Base-by-base conservation (phyloP, 306 rosid species). In the Quercus aquifolioides region DNA sequence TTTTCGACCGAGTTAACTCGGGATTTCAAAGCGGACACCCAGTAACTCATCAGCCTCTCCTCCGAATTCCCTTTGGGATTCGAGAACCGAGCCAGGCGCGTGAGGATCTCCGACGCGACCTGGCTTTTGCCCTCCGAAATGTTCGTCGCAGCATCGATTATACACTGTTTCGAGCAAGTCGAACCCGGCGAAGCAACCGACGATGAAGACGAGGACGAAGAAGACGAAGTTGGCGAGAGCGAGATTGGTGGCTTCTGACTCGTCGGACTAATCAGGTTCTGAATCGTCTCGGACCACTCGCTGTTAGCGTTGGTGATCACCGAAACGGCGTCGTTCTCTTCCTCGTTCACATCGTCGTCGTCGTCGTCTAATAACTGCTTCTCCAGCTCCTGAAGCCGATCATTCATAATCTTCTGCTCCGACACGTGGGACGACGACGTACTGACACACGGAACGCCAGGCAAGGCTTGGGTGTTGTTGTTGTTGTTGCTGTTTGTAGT, bases 311-410 rank as follows among this genome's bases (percentile, higher is more conserved):
- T 84, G 3, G 99, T 91, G 30, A 92, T 88, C 28, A 75, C 97
- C 5, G 97, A 91, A 0, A 59, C 89, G 3, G 85, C 86, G 69
- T 92, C 99, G 14, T 70, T 89, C 75, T 80, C 96, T 5, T 86
- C 86, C 0, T 81, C 89, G 69, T 11, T 26, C 1, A 88, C 95
- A 0, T 95, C 97, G 80, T 79, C 87, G 25, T 95, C 98, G 51
- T 92, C 96, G 23, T 95, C 98, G 41, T 91, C 94, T 7, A 93
- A 83, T 54, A 95, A 95, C 84, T 93, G 88, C 19, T 95, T 95
- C 74, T 91, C 99, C 74, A 95, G 75, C 78, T 93, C 98, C 76
- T 70, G 93, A 33, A 95, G 89, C 41, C 86, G 78, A 65, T 86
- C 78, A 76, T 91, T 85, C 76, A 91, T 82, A 56, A 71, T 81